phyloP scores from a whole-genome alignment of 129 eudicot species.

The Helichrysum umbraculigerum region DNA sequence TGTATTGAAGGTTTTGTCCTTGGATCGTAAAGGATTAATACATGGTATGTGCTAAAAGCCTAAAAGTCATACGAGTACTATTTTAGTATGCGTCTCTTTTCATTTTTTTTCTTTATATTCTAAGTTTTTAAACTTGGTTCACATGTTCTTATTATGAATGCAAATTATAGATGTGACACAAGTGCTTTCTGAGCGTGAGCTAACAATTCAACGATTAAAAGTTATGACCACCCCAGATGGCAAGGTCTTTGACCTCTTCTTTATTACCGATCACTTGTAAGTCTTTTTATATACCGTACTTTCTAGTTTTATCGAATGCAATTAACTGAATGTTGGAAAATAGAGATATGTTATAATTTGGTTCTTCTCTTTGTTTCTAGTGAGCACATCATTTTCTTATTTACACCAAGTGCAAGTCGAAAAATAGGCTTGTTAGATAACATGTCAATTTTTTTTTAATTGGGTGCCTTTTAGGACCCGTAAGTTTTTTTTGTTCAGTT shows the following conservation, averaged over 20 bases:
- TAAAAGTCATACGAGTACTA: not conserved
- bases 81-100: not conserved
- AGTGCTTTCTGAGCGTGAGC: slow-evolving; percentile 66
- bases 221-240: slow-evolving; percentile 90
- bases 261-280: slow-evolving; percentile 70
- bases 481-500: not conserved
- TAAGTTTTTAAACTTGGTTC: not conserved
- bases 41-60: slow-evolving; percentile 56
- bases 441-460: not conserved
- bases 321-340: not conserved
- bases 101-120: not conserved
- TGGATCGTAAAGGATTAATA: slow-evolving; percentile 71
- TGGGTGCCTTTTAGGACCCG: not conserved
- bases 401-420: not conserved
- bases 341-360: not conserved
- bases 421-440: not conserved
- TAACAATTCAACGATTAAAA: slow-evolving; percentile 69
- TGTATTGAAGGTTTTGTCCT: slow-evolving; percentile 63
- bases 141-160: slow-evolving; percentile 14
- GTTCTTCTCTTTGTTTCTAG: not conserved
- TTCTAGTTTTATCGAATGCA: not conserved
- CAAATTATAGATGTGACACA: slow-evolving; percentile 61
- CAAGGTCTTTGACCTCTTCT: slow-evolving; percentile 77
- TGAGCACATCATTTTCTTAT: not conserved
- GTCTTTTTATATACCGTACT: slow-evolving; percentile 13